Conservation (phyloP, 257 asterid genomes). For the Lycium ferocissimum region DNA sequence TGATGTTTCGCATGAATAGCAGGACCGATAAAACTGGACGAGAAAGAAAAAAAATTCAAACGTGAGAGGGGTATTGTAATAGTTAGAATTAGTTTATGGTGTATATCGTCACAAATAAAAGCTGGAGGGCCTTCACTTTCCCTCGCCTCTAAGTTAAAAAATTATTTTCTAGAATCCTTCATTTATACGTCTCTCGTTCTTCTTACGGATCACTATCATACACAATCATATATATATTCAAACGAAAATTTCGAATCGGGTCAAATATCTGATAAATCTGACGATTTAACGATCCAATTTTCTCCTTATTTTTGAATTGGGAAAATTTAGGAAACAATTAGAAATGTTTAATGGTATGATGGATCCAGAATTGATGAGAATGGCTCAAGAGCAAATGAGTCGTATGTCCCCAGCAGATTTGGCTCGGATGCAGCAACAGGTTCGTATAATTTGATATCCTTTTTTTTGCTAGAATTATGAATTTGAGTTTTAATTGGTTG, state of each 20-base stretch:
- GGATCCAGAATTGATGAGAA: constrained; percentile 92
- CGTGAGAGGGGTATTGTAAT: no score
- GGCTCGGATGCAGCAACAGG: constrained; percentile 98
- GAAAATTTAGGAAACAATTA: background rate
- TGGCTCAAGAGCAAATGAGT: constrained; percentile 99
- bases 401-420: constrained; percentile 97
- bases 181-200: background rate
- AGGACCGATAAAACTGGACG: no score
- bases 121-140: background rate
- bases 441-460: constrained; percentile 25
- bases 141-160: background rate
- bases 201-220: background rate
- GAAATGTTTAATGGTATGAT: constrained; percentile 82
- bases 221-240: background rate
- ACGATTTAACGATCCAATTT: no score
- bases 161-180: background rate
- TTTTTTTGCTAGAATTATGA: background rate
- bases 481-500: background rate
- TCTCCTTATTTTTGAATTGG: background rate
- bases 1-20: no score
- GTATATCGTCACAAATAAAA: background rate
- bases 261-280: background rate
- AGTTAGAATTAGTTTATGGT: background rate
- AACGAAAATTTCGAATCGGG: background rate
- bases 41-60: no score